phyloP scores from a whole-genome alignment of 208 protist genomes.

The Leishmania turanica region DNA sequence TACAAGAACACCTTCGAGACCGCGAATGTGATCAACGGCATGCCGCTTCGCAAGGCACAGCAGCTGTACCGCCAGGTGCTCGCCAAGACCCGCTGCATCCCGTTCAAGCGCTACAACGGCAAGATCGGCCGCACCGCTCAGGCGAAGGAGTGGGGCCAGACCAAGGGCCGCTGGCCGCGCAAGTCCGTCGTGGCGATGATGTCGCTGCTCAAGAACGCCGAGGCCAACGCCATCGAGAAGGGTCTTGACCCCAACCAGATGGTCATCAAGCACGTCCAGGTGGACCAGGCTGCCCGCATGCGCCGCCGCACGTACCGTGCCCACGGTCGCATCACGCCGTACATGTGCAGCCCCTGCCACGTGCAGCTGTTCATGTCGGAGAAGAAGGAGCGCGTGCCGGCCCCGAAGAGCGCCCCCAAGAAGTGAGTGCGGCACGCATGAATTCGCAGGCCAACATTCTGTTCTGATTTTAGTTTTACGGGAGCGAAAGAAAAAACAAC shows the following conservation, averaged over 20 bases:
- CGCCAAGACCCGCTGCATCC: slow-evolving; percentile 94
- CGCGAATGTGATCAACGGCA: slow-evolving; percentile 92
- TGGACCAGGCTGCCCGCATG: slow-evolving; percentile 90
- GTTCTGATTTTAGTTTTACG: slow-evolving; percentile 37
- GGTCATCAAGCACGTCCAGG: slow-evolving; percentile 93
- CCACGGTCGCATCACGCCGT: slow-evolving; percentile 94
- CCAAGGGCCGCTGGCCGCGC: slow-evolving; percentile 94
- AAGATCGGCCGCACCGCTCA: slow-evolving; percentile 93
- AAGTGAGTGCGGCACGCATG: slow-evolving; percentile 46
- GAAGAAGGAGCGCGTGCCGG: slow-evolving; percentile 83
- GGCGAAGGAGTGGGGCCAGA: slow-evolving; percentile 93
- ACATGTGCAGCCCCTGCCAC: slow-evolving; percentile 94
- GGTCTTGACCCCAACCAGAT: slow-evolving; percentile 92
- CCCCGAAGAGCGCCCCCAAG: slow-evolving; percentile 82
- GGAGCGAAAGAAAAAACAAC: slow-evolving; percentile 4
- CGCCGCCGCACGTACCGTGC: slow-evolving; percentile 95
- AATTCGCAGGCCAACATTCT: slow-evolving; percentile 13
- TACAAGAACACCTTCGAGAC: slow-evolving; percentile 97
- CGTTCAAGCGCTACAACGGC: slow-evolving; percentile 94
- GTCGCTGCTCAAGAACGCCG: slow-evolving; percentile 94
- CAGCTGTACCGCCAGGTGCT: slow-evolving; percentile 94
- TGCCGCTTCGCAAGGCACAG: slow-evolving; percentile 92
- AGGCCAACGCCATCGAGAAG: slow-evolving; percentile 92
- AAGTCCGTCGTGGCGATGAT: slow-evolving; percentile 94
- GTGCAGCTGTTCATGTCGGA: slow-evolving; percentile 91